phyloP scores from a whole-genome alignment of 345 rosid genomes.

The Lepidium sativum region DNA sequence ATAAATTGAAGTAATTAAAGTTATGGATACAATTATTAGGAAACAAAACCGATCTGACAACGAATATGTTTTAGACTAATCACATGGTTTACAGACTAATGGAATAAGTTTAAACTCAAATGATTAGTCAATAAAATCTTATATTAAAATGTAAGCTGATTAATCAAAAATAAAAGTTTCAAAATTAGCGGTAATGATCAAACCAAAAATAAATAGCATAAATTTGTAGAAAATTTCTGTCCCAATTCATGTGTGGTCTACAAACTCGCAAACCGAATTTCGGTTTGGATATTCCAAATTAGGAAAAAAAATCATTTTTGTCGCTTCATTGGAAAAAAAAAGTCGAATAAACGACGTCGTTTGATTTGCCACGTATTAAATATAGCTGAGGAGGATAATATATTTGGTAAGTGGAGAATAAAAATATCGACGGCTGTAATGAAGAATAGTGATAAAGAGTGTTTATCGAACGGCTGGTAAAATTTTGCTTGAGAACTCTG shows the following conservation, averaged over 20 bases:
- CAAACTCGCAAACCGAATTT: too few species aligned
- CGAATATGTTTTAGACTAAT: neutral
- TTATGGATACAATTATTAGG: neutral
- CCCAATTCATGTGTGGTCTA: too few species aligned
- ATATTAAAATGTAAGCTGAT: neutral
- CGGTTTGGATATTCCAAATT: too few species aligned
- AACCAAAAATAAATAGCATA: too few species aligned
- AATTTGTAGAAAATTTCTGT: too few species aligned
- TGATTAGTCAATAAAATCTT: neutral
- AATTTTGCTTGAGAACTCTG: neutral
- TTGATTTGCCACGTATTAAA: neutral
- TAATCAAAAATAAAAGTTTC: too few species aligned
- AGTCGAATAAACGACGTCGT: neutral
- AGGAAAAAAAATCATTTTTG: too few species aligned
- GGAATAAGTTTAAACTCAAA: neutral
- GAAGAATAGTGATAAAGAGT: neutral
- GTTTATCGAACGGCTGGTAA: constrained; percentile 16
- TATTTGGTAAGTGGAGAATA: neutral
- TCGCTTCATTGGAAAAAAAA: neutral
- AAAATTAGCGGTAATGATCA: too few species aligned
- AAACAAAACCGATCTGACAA: neutral
- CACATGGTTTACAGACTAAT: neutral
- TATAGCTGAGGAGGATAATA: neutral
- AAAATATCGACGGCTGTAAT: constrained; percentile 13
- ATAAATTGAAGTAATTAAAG: neutral